Conservation (phyloP, 2,329 filamentous ascomycete genomes). For the Beauveria scarabaeidicola region DNA sequence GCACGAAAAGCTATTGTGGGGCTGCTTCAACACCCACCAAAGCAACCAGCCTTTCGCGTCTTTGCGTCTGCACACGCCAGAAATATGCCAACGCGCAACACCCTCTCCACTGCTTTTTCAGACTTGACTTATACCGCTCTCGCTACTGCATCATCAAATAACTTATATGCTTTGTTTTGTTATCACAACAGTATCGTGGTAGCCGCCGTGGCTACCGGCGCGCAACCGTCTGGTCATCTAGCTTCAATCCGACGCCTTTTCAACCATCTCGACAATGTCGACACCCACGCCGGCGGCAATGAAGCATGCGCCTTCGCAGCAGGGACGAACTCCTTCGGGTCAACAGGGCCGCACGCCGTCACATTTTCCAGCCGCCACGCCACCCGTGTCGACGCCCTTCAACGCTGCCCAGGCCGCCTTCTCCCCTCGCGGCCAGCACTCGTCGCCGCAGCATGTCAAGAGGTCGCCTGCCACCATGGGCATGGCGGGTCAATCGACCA, state of each 20-base stretch:
- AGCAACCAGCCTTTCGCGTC: background rate
- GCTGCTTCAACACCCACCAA: background rate
- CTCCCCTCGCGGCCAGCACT: constrained; percentile 48
- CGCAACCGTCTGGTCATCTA: background rate
- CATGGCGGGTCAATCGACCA: constrained; percentile 37
- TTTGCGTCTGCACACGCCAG: background rate
- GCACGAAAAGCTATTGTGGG: constrained; percentile 8
- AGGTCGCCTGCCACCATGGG: constrained; percentile 51
- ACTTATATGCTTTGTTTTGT: background rate
- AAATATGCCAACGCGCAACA: background rate
- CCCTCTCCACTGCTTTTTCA: background rate
- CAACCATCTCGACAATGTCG: constrained; percentile 28
- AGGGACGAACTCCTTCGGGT: constrained; percentile 36
- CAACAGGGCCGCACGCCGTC: constrained; percentile 43
- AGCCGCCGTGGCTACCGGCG: background rate
- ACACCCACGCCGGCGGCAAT: constrained; percentile 44
- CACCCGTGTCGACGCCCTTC: constrained; percentile 59
- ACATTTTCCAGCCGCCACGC: constrained; percentile 48
- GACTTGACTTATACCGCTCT: background rate
- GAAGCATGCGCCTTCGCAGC: constrained; percentile 36
- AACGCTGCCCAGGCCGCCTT: constrained; percentile 48
- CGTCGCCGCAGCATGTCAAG: constrained; percentile 57
- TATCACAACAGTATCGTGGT: background rate
- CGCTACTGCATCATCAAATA: background rate
- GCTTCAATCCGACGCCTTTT: background rate